phyloP scores from a whole-genome alignment of 805 yeast species.

The Kodamaea sagamina region DNA sequence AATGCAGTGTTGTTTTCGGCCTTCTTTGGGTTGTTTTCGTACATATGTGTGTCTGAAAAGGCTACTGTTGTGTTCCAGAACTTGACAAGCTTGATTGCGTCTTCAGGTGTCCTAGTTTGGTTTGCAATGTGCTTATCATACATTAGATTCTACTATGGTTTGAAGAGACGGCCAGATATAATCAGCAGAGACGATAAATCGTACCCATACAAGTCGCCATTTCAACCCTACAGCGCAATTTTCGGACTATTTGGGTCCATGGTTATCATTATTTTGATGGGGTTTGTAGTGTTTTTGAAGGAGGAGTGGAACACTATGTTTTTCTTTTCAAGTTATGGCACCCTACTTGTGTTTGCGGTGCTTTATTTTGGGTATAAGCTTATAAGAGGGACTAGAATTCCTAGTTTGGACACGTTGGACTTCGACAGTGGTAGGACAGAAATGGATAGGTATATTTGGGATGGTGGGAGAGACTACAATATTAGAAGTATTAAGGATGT shows the following conservation, averaged over 20 bases:
- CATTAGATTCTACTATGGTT: conserved; percentile 63
- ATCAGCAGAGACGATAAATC: conserved; percentile 61
- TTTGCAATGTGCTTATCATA: conserved; percentile 67
- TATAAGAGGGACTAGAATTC: conserved; percentile 62
- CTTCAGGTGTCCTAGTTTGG: conserved; percentile 82
- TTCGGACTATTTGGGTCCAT: conserved; percentile 60
- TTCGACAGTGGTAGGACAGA: conserved; percentile 84
- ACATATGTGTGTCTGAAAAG: conserved; percentile 54
- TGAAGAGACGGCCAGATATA: conserved; percentile 62
- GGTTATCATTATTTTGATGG: conserved; percentile 55
- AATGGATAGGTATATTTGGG: conserved; percentile 79
- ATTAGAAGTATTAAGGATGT: conserved; percentile 34
- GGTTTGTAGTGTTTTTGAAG: conserved; percentile 59
- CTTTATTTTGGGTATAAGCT: conserved; percentile 58
- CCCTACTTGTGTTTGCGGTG: conserved; percentile 52
- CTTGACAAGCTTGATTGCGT: conserved; percentile 65
- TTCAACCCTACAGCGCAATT: conserved; percentile 69
- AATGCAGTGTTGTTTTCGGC: conserved; percentile 66
- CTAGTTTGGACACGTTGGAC: conserved; percentile 72
- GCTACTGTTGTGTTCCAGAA: conserved; percentile 68
- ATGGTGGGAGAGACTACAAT: conserved; percentile 58
- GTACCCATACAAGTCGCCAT: conserved; percentile 68
- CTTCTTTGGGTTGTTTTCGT: conserved; percentile 60
- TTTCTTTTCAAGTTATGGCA: conserved; percentile 67
- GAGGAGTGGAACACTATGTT: conserved; percentile 61